Percentiles rank a stretch among this genome's conserved stretches.
Evolutionary conservation across 345 rosid genomes (phyloP).

Genomic region (Aquilaria malaccensis): DNA sequence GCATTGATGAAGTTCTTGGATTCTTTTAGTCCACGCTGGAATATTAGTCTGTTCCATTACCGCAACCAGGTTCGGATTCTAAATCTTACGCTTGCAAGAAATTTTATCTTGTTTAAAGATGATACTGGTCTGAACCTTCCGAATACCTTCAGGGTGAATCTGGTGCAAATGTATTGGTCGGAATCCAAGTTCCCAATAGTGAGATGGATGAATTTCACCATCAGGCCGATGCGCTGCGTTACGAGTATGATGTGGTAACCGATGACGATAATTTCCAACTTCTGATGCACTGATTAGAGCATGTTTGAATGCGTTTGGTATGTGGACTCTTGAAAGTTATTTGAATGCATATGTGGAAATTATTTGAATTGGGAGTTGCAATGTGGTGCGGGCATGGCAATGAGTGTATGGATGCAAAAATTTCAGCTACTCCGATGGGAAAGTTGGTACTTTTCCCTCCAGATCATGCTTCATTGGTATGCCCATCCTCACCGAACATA

Average conservation of each 20-base stretch:
- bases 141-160: constrained; percentile 62
- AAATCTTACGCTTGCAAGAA: background rate
- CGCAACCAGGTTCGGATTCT: constrained; percentile 57
- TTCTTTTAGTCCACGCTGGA: constrained; percentile 89
- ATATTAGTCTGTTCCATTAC: constrained; percentile 93
- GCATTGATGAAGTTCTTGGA: constrained; percentile 92
- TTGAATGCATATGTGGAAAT: no score
- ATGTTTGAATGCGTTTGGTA: background rate
- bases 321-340: no score
- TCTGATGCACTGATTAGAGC: constrained; percentile 52
- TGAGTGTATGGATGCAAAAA: constrained; percentile 1
- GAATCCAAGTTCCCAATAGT: constrained; percentile 47
- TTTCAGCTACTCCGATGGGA: no score
- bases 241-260: constrained; percentile 65
- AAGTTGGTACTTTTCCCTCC: no score
- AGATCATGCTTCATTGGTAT: no score
- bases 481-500: no score
- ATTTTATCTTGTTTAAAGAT: background rate
- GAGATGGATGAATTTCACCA: constrained; percentile 59
- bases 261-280: constrained; percentile 54
- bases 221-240: constrained; percentile 54
- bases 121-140: background rate
- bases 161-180: constrained; percentile 91
- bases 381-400: background rate
- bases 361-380: no score